These are phyloP conservation scores for Trichosporon sp. DNA, from an alignment of 1,284 basidiomycete genomes.

Conservation along the genomic window DNA sequence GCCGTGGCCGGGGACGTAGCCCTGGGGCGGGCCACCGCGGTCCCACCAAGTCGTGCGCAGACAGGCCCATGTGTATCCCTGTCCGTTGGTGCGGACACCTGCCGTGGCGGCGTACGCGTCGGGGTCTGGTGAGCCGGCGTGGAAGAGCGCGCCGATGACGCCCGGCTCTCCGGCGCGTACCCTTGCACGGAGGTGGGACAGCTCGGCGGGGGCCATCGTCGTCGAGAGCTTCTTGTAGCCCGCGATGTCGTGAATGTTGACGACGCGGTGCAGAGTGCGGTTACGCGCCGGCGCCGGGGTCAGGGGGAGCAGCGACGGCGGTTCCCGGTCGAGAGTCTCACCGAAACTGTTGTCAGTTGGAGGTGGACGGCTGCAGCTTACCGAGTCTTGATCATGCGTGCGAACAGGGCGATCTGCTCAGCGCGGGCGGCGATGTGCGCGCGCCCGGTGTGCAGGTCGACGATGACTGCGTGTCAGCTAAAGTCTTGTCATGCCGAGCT, in stretches of 20 bases:
- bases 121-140: conserved; percentile 17
- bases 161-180: conserved; percentile 65
- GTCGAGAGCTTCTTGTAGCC: conserved; percentile 68
- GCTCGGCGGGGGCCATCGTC: conserved; percentile 65
- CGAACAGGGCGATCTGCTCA: conserved; percentile 57
- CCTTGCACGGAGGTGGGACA: conserved; percentile 64
- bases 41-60: conserved; percentile 75
- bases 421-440: conserved; percentile 72
- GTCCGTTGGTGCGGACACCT: conserved; percentile 53
- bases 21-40: conserved; percentile 54
- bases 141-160: conserved; percentile 66
- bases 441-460: conserved; percentile 65
- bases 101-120: conserved; percentile 17
- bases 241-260: conserved; percentile 64
- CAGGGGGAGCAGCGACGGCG: conserved; percentile 38
- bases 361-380: conserved; percentile 12
- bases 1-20: conserved; percentile 46
- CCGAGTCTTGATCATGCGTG: conserved; percentile 49
- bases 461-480: conserved; percentile 55
- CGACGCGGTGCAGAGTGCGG: conserved; percentile 58
- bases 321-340: conserved; percentile 43
- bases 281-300: conserved; percentile 52
- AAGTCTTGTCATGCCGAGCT: neutral
- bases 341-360: conserved; percentile 32
- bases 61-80: conserved; percentile 54